phyloP scores from a whole-genome alignment of 768 basidiomycete species.

The Suillus plorans region DNA sequence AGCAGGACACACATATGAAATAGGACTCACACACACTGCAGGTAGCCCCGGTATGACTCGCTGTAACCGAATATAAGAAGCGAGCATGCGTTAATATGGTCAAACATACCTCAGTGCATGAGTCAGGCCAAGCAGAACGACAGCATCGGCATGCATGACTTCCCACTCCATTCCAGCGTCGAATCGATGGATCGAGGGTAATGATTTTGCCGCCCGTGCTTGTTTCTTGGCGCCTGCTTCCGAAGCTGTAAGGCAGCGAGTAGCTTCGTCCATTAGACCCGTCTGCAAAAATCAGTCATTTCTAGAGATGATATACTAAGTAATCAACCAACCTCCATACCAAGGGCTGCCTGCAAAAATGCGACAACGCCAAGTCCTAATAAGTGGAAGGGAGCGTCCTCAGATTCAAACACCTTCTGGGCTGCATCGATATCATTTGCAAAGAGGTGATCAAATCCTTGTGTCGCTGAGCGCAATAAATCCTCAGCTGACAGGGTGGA shows the following conservation, averaged over 20 bases:
- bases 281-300: conserved; percentile 34
- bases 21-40: conserved; percentile 67
- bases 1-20: background rate
- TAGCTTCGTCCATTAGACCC: conserved; percentile 64
- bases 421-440: conserved; percentile 63
- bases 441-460: conserved; percentile 72
- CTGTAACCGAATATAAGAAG: conserved; percentile 31
- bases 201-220: conserved; percentile 37
- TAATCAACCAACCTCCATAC: conserved; percentile 61
- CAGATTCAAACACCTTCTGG: conserved; percentile 41
- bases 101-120: conserved; percentile 61
- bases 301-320: background rate
- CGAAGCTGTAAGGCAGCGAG: conserved; percentile 51
- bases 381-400: conserved; percentile 62
- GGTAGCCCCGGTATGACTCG: conserved; percentile 76
- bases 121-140: conserved; percentile 68
- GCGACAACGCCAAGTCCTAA: conserved; percentile 71
- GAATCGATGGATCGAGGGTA: conserved; percentile 41
- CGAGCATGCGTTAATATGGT: background rate
- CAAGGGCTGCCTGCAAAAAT: conserved; percentile 75
- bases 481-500: background rate
- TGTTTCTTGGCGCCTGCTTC: conserved; percentile 63
- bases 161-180: conserved; percentile 74
- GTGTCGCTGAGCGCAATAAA: conserved; percentile 33
- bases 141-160: conserved; percentile 69